Percentiles rank a stretch among this genome's conserved stretches.
phyloP scores from a whole-genome alignment of 1,139 yeast genomes.

The Diutina siamensis region DNA sequence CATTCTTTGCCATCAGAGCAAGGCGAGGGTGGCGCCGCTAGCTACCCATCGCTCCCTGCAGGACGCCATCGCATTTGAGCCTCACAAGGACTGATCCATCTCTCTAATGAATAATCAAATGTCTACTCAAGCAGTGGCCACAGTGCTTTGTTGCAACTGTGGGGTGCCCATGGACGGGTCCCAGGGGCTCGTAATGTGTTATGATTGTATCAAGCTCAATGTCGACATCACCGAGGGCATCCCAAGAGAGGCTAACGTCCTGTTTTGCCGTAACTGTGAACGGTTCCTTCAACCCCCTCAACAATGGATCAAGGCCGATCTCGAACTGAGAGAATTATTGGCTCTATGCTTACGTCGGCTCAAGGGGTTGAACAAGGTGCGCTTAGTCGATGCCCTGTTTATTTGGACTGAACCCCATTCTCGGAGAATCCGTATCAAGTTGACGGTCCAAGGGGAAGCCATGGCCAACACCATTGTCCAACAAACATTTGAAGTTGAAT shows the following conservation, averaged over 20 bases:
- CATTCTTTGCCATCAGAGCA: too few relatives aligned
- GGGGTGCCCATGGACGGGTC: conserved; percentile 98
- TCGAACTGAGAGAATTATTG: conserved; percentile 84
- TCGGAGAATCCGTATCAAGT: conserved; percentile 78
- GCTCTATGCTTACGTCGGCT: conserved; percentile 84
- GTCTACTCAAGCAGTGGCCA: conserved; percentile 1
- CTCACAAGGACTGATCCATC: too few relatives aligned
- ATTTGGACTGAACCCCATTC: conserved; percentile 99
- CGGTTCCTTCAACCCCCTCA: conserved; percentile 89
- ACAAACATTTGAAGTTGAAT: conserved; percentile 92
- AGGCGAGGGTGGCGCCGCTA: too few relatives aligned
- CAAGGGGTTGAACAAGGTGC: conserved; percentile 78
- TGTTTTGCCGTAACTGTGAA: conserved; percentile 96
- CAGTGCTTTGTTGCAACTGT: conserved; percentile 66
- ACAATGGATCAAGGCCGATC: conserved; percentile 85
- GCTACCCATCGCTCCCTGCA: neutral
- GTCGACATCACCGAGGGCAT: conserved; percentile 94
- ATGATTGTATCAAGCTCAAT: conserved; percentile 89
- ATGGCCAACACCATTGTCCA: conserved; percentile 86
- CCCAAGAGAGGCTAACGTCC: conserved; percentile 86
- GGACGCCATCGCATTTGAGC: neutral
- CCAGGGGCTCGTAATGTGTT: conserved; percentile 88
- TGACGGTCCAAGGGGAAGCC: conserved; percentile 96
- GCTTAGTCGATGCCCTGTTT: conserved; percentile 87
- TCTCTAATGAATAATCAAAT: conserved; percentile 1